A percentile compares a stretch with the other conserved stretches of the same genome.
Conservation (phyloP, 2,329 filamentous ascomycete genomes). For the Monilinia laxa region DNA sequence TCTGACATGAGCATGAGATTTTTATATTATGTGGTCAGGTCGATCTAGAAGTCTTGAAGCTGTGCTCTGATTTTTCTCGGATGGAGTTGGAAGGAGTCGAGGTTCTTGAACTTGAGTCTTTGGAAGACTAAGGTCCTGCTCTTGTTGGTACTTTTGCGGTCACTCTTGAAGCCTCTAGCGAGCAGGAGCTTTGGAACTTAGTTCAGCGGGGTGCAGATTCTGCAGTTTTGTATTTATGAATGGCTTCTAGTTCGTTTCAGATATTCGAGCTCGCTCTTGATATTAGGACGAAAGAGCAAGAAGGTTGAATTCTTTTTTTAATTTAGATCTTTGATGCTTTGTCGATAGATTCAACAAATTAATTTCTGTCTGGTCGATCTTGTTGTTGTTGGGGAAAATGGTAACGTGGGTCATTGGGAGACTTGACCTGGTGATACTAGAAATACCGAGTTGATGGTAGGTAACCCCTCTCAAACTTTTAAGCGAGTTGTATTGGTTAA, state of each 20-base stretch:
- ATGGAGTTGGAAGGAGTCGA: too few relatives aligned
- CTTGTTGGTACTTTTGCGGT: neutral
- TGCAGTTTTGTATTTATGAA: neutral
- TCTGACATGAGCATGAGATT: too few relatives aligned
- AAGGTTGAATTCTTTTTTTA: neutral
- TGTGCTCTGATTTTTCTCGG: too few relatives aligned
- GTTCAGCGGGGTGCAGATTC: neutral
- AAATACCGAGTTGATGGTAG: neutral
- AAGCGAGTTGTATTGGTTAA: neutral
- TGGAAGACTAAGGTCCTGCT: neutral
- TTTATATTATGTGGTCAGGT: too few relatives aligned
- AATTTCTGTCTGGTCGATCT: neutral
- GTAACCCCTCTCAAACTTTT: neutral
- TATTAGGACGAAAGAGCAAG: neutral
- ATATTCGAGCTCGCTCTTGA: neutral
- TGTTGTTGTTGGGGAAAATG: neutral
- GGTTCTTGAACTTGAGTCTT: too few relatives aligned
- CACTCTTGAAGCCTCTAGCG: neutral
- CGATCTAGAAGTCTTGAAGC: too few relatives aligned
- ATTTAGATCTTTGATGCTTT: neutral
- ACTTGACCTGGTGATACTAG: neutral
- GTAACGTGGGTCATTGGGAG: neutral
- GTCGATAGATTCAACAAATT: neutral
- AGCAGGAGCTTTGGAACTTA: neutral
- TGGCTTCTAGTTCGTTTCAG: neutral